Conservation (phyloP, 495 filamentous ascomycete genomes). For the Penicillium ucsense region DNA sequence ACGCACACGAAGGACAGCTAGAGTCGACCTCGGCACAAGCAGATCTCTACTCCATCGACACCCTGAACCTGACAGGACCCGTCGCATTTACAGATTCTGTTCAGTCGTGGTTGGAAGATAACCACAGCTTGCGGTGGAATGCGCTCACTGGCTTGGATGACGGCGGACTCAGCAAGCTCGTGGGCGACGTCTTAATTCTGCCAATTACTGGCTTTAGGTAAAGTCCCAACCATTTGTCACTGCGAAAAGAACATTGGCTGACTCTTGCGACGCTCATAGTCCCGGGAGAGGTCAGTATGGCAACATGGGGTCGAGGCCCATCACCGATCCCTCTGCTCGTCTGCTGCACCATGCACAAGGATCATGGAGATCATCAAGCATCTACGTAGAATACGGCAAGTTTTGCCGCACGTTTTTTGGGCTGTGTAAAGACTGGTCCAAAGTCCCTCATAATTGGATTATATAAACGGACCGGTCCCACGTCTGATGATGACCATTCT, state of each 20-base stretch:
- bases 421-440: neutral
- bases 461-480: neutral
- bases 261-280: neutral
- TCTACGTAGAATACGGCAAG: neutral
- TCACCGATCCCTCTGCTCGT: neutral
- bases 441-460: conserved; percentile 1
- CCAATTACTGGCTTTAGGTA: neutral
- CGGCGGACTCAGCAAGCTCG: neutral
- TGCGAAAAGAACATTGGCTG: neutral
- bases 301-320: neutral
- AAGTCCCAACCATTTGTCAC: neutral
- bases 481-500: too few relatives aligned
- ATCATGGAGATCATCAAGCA: neutral
- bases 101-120: neutral
- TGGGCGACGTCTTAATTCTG: neutral
- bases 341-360: neutral
- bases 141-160: neutral
- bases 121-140: neutral
- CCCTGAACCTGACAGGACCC: neutral
- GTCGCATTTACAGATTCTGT: neutral
- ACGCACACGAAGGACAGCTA: neutral
- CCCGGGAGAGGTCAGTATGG: neutral
- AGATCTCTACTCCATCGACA: neutral
- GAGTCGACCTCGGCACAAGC: neutral
- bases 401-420: neutral